Evolutionary conservation across 495 filamentous ascomycete genomes (phyloP).

Genomic region (Hypoxylon crocopeplum): DNA sequence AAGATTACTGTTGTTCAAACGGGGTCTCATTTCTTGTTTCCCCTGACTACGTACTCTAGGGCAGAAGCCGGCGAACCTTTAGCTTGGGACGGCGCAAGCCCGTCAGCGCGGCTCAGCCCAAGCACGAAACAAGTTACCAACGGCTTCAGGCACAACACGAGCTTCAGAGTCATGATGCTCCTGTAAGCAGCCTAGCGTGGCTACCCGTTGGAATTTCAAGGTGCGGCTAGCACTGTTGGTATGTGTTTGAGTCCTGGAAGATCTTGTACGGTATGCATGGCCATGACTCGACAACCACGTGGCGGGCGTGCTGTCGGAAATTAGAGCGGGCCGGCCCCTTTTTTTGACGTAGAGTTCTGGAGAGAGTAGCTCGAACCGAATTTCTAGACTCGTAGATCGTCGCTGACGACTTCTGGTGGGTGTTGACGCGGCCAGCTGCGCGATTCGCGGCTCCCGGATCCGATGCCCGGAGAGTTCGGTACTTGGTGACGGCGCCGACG

Average conservation of each 20-base stretch:
- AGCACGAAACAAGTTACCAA: neutral
- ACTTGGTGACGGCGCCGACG: neutral
- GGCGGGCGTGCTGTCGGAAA: slow-evolving; percentile 13
- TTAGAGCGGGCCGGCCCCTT: slow-evolving; percentile 18
- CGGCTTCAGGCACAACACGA: neutral
- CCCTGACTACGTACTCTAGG: neutral
- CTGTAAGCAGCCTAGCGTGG: slow-evolving; percentile 6
- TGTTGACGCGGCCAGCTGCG: slow-evolving; percentile 2
- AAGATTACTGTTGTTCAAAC: slow-evolving; percentile 7
- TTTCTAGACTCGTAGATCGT: neutral
- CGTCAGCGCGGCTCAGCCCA: slow-evolving; percentile 3
- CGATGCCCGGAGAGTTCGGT: slow-evolving; percentile 2
- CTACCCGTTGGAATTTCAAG: neutral
- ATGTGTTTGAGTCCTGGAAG: neutral
- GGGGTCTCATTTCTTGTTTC: slow-evolving; percentile 7
- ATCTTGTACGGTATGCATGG: neutral
- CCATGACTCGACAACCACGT: slow-evolving; percentile 18
- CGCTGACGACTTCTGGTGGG: neutral
- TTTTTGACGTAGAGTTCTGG: neutral
- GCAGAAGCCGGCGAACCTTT: neutral
- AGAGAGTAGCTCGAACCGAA: neutral
- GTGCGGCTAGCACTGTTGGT: neutral
- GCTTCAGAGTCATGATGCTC: neutral
- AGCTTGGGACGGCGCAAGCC: slow-evolving; percentile 10
- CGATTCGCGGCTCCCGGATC: neutral